Evolutionary conservation across 768 basidiomycete genomes (phyloP), one percentile per base, ranked within the genome.

Genomic region (Boletus reticulatus): DNA sequence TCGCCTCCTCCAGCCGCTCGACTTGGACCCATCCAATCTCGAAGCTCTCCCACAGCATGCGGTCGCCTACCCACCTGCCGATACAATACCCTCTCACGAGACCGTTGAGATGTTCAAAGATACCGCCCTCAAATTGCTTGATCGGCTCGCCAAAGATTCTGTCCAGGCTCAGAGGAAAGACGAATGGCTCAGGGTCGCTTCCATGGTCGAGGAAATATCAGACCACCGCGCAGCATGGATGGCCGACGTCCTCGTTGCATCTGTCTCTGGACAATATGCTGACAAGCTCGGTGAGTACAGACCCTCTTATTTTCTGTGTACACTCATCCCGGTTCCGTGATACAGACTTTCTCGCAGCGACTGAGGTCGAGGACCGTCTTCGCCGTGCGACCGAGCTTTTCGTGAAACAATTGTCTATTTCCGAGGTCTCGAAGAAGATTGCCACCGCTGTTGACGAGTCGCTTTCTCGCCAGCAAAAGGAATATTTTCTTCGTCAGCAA

Each of bases 401-500:
- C 66, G 70, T 84, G 44, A 92, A 91, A 62, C 86, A 87, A 49
- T 75, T 84, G 4, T 88, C 88, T 41, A 91, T 92, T 34, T 83
- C 84, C 20, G 91, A 93, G 68, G 88, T 93, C 0, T 83, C 87
- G 16, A 84, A 85, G 67, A 92, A 89, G 75, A 89, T 93, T 49
- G 84, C 88, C 5, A 80, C 82, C 31, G 85, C 88, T 20, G 87
- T 93, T 12, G 89, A 90, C 59, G 90, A 93, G 67, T 85, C 84
- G 5, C 79, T 92, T n/a, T 89, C 88, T 24, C 91, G 89, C 53
- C 91, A 92, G 62, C 91, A 93, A 72, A 92, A 92, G 64, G 91
- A 92, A 56, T 88, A 87, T 64, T 92, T 91, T 75, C 78, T 93
- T 4, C 84, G 89, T 22, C 91, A 92, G 61, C 91, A 92, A 62